Evolutionary conservation across 2,329 filamentous ascomycete genomes (phyloP).

Genomic region (Aspergillus quadricinctus): DNA sequence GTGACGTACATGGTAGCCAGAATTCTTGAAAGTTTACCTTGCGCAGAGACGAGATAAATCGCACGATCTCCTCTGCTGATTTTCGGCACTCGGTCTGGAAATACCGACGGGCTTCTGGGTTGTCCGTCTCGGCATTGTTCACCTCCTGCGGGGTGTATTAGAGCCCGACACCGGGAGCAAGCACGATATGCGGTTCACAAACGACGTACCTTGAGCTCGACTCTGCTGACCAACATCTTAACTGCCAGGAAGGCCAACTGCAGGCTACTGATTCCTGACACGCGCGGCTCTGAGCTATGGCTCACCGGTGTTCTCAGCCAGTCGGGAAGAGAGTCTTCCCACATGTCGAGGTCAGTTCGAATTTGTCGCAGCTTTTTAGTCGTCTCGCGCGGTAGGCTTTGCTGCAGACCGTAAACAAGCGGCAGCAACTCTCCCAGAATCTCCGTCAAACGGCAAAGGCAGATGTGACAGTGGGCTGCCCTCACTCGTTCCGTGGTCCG

Average conservation of each 20-base stretch:
- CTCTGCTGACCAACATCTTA: slow-evolving; percentile 45
- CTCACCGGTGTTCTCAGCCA: slow-evolving; percentile 36
- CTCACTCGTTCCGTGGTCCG: slow-evolving; percentile 39
- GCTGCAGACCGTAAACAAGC: slow-evolving; percentile 44
- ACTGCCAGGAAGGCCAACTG: slow-evolving; percentile 43
- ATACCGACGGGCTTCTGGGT: slow-evolving; percentile 47
- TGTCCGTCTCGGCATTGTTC: slow-evolving; percentile 39
- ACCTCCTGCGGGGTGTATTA: slow-evolving; percentile 29
- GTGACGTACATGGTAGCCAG: slow-evolving; percentile 45
- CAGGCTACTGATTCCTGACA: slow-evolving; percentile 42
- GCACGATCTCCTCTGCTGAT: slow-evolving; percentile 45
- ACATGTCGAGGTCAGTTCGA: slow-evolving; percentile 42
- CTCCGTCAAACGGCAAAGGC: slow-evolving; percentile 49
- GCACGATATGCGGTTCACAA: background rate
- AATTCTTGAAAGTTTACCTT: slow-evolving; percentile 49
- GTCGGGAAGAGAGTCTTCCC: slow-evolving; percentile 43
- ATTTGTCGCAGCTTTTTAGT: slow-evolving; percentile 44
- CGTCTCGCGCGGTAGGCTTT: slow-evolving; percentile 39
- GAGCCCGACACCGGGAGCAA: background rate
- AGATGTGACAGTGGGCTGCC: slow-evolving; percentile 50
- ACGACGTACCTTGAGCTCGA: slow-evolving; percentile 42
- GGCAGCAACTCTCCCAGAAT: slow-evolving; percentile 44
- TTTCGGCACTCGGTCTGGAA: slow-evolving; percentile 45
- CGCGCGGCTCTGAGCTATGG: slow-evolving; percentile 27
- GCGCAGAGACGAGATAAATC: slow-evolving; percentile 46